Base-by-base conservation (phyloP, 2,329 filamentous ascomycete species). In the Rhynchosporium graminicola region DNA sequence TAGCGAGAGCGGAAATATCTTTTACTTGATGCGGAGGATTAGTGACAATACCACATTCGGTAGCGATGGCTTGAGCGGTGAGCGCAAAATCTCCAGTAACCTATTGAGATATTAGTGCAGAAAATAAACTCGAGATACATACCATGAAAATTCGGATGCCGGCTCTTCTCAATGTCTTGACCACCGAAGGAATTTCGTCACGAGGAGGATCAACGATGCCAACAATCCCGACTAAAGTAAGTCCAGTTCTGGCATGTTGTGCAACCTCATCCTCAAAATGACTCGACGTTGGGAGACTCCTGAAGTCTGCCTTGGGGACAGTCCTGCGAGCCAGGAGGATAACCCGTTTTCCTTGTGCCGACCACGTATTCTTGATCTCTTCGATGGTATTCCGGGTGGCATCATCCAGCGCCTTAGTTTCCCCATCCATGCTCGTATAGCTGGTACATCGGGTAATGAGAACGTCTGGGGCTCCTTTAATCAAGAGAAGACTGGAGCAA, bases 101-200 rank as follows among this genome's bases (percentile, higher is more conserved):
- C 82, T 82, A 7, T 31, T 59, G n/a, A 47, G 46, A 15, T 20
- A 29, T 51, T 13, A 67, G 56, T 36, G 55, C n/a, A 45, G 43
- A 36, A 26, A 52, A 10, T 5, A 1, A 7, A 52, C 15, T 13
- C 42, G 0, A 13, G 10, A 20, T 4, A 48, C 71, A 69, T 68
- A 84, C 89, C 89, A 93, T 93, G 74, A 90, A 88, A 36, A 92
- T 86, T n/a, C 87, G 80, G 59, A 93, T 88, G 1, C 88, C 87
- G 3, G 90, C 90, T 1, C 83, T 80, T 12, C 88, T 83, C 15
- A 92, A 79, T 0, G 83, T 89, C n/a, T 78, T 76, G 33, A 87
- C 77, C 0, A 86, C 84, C 12, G 79, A 78, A 0, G 83, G 81
- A 38, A 87, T 86, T 68, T 87, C 85, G 33, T 83, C 79, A 56